Base-by-base conservation (phyloP, 2,329 filamentous ascomycete genomes). In the Aspergillus japonicus region DNA sequence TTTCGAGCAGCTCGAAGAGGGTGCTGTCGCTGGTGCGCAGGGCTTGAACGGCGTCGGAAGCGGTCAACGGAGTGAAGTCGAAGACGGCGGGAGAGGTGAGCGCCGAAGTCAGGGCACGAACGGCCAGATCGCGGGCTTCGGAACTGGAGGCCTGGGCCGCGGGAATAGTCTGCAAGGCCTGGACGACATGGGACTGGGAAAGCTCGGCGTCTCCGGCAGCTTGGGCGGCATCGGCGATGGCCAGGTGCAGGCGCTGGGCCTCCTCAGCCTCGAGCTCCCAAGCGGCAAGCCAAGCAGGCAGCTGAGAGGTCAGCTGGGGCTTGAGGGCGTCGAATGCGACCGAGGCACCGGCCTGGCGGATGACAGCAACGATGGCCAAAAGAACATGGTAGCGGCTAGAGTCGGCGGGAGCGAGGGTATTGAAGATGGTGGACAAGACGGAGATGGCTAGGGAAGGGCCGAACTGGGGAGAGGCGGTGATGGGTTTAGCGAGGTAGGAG, bases 391-490 rank as follows among this genome's bases (percentile, higher is more conserved):
- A 96, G 62, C 95, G 89, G 73, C 91, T 85, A 57, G 91, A 88
- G 73, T 92, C 89, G 71, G 88, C 82, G 62, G 88, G 81, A 68
- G 88, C 81, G 68, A 98, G 85, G 66, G 96, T 89, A 85, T 99
- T 99, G 88, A 98, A 99, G 73, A 99, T 87, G 70, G 93, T 97
- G 73, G 91, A 92, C 68, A 99, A 86, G 69, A 95, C 90, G 67
- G 92, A 92, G 69, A 98, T 89, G 65, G 92, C 92, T 66, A 99
- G 86, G 53, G 90, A 89, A 64, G 89, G 84, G 69, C 93, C 92
- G 80, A 96, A 93, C 68, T 89, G 82, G 56, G 92, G 90, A 54
- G 94, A 96, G 63, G 90, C 91, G 63, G 89, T 87, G 74, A 98
- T 87, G 65, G 95, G 94, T 76, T 91, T 89, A 66, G 87, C 87